Evolutionary conservation across 83 land plant species (phyloP).

Genomic region (Thuja plicata): DNA sequence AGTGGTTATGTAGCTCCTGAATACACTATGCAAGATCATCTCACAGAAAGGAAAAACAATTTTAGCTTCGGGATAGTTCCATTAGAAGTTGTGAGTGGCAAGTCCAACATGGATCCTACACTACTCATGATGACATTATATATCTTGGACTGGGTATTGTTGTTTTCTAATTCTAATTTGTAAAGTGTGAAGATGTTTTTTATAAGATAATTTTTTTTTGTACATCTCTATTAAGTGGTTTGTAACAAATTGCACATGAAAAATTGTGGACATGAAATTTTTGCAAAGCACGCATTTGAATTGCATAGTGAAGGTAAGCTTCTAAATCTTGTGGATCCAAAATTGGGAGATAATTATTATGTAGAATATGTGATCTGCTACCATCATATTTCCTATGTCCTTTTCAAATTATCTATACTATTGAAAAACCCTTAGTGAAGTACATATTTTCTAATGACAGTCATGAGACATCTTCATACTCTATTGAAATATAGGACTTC

Average conservation of each 20-base stretch:
- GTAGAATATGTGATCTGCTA: neutral
- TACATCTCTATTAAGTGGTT: neutral
- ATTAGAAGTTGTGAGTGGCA: conserved; percentile 16
- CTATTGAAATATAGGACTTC: neutral
- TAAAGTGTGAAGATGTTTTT: neutral
- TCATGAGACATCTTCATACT: neutral
- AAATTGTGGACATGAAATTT: neutral
- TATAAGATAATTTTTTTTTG: neutral
- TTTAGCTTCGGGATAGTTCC: conserved; percentile 12
- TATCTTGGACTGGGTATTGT: conserved; percentile 11
- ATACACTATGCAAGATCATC: conserved; percentile 7
- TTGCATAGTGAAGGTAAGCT: neutral
- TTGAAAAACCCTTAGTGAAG: neutral
- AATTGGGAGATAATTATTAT: neutral
- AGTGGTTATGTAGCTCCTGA: conserved; percentile 10
- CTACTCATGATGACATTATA: neutral
- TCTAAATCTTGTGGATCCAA: conserved; percentile 7
- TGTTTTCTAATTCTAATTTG: neutral
- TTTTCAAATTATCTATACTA: neutral
- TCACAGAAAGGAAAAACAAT: conserved; percentile 6
- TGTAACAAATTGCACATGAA: neutral
- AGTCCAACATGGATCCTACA: neutral
- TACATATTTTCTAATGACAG: neutral
- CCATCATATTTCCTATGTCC: neutral
- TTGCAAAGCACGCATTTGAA: neutral